Evolutionary conservation across 176 grass and related monocot species (phyloP).

Genomic region (Poa annua): DNA sequence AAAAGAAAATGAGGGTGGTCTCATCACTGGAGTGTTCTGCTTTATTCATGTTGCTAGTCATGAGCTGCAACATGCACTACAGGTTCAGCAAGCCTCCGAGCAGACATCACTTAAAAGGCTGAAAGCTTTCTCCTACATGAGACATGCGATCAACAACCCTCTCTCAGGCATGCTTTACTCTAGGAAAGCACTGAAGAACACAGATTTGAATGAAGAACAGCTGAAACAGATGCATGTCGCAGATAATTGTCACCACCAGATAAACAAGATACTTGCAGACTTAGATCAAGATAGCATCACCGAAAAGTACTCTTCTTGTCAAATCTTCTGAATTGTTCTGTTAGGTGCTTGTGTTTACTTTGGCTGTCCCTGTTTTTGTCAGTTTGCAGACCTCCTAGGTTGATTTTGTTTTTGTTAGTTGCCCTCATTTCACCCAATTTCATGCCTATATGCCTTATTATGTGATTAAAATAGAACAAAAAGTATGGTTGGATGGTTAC

Average conservation of each 20-base stretch:
- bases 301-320: constrained; percentile 61
- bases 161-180: constrained; percentile 86
- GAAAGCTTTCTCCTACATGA: constrained; percentile 86
- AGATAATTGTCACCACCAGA: constrained; percentile 68
- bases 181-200: constrained; percentile 64
- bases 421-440: constrained; percentile 1
- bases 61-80: constrained; percentile 74
- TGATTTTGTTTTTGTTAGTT: constrained; percentile 1
- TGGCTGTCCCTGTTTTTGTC: constrained; percentile 5
- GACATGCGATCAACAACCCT: constrained; percentile 82
- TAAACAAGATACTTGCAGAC: constrained; percentile 88
- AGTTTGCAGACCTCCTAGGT: constrained; percentile 24
- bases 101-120: constrained; percentile 62
- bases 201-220: constrained; percentile 76
- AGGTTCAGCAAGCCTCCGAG: constrained; percentile 79
- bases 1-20: constrained; percentile 61
- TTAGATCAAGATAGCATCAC: constrained; percentile 75
- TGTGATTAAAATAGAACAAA: neutral
- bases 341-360: constrained; percentile 29
- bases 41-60: constrained; percentile 90
- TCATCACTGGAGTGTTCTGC: constrained; percentile 81
- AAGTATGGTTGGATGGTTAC: neutral
- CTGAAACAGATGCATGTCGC: constrained; percentile 56
- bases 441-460: neutral
- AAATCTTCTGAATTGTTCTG: constrained; percentile 15